A percentile compares a stretch with the other conserved stretches of the same genome.
Evolutionary conservation across 2,329 filamentous ascomycete genomes (phyloP).

Genomic region (Colletotrichum plurivorum): DNA sequence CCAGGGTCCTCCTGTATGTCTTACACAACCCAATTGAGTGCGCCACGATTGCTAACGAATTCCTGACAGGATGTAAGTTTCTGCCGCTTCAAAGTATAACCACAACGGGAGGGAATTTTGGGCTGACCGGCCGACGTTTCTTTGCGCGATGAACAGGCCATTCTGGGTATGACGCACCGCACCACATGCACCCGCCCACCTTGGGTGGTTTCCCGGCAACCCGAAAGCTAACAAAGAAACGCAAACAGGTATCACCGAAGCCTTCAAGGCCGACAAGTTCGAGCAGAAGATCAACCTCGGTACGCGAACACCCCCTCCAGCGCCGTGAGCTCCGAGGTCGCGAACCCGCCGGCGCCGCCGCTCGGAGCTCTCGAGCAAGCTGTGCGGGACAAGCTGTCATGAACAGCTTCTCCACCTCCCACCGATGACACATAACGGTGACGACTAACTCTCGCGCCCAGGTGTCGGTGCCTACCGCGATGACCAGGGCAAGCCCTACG

Average conservation of each 20-base stretch:
- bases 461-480: slow-evolving; percentile 98
- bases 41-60: slow-evolving; percentile 50
- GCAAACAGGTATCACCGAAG: slow-evolving; percentile 87
- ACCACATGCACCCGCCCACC: slow-evolving; percentile 18
- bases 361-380: background rate
- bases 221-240: slow-evolving; percentile 6
- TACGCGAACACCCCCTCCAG: slow-evolving; percentile 55
- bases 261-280: slow-evolving; percentile 97
- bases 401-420: no score
- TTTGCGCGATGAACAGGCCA: slow-evolving; percentile 68
- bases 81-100: background rate
- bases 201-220: background rate
- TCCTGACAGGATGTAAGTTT: slow-evolving; percentile 55
- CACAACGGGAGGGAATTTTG: background rate
- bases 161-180: slow-evolving; percentile 73
- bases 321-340: background rate
- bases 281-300: slow-evolving; percentile 98
- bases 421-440: background rate
- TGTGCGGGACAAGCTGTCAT: slow-evolving; percentile 15
- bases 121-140: slow-evolving; percentile 43
- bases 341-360: no score
- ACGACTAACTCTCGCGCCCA: slow-evolving; percentile 49
- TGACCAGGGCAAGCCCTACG: slow-evolving; percentile 97
- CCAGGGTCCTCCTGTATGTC: slow-evolving; percentile 92
- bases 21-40: slow-evolving; percentile 41